These are phyloP conservation scores for Acanthamoeba triangularis DNA, from an alignment of 208 protist species.

Conservation along the genomic window DNA sequence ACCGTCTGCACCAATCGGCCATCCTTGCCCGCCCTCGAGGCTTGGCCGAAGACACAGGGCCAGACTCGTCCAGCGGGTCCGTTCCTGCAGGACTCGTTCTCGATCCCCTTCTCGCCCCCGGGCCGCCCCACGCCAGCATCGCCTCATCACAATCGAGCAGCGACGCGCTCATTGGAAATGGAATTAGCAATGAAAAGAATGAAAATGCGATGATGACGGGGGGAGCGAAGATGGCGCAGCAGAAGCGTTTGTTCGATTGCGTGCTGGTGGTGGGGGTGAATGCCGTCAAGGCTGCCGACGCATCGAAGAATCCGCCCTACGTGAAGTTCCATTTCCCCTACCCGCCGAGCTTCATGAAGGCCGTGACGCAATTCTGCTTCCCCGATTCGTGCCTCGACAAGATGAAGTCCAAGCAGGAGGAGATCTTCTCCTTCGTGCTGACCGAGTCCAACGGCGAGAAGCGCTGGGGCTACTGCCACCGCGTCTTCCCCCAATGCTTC, in stretches of 20 bases:
- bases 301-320: slow-evolving; percentile 31
- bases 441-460: slow-evolving; percentile 75
- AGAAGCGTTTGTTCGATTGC: slow-evolving; percentile 64
- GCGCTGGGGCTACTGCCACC: slow-evolving; percentile 74
- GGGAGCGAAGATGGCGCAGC: neutral
- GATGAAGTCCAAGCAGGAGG: slow-evolving; percentile 50
- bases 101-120: neutral
- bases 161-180: neutral
- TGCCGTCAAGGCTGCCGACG: neutral
- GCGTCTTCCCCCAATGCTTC: slow-evolving; percentile 71
- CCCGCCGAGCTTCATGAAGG: slow-evolving; percentile 72
- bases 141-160: neutral
- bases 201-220: neutral
- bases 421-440: slow-evolving; percentile 74
- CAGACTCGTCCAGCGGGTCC: neutral
- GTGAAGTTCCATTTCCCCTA: slow-evolving; percentile 67
- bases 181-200: neutral
- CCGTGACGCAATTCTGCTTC: slow-evolving; percentile 74
- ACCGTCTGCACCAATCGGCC: neutral
- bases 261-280: slow-evolving; percentile 70
- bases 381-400: slow-evolving; percentile 50
- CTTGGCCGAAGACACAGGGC: neutral
- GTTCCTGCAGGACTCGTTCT: too few relatives aligned
- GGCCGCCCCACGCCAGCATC: neutral
- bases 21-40: neutral